These are phyloP conservation scores for Puya raimondii DNA, from an alignment of 176 grass and related monocot genomes.

Conservation along the genomic window DNA sequence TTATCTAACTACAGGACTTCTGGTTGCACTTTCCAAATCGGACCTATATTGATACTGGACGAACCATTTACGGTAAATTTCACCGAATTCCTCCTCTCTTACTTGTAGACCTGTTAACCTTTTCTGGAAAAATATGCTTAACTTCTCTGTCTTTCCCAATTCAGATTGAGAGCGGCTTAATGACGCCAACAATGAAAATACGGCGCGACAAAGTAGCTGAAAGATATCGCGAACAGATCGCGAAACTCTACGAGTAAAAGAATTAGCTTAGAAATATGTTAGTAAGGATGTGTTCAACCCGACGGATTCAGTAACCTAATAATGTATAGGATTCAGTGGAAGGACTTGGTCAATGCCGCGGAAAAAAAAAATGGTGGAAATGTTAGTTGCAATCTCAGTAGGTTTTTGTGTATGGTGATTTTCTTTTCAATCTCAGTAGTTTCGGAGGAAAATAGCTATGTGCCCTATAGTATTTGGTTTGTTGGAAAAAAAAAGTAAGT, in stretches of 20 bases:
- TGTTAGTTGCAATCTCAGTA: too few relatives aligned
- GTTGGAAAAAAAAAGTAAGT: too few relatives aligned
- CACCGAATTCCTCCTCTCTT: background rate
- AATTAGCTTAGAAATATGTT: background rate
- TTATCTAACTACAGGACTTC: constrained; percentile 37
- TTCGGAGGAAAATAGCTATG: too few relatives aligned
- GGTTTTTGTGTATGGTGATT: too few relatives aligned
- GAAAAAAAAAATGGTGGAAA: too few relatives aligned
- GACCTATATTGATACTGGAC: constrained; percentile 57
- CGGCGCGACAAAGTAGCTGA: constrained; percentile 53
- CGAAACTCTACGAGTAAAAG: constrained; percentile 45
- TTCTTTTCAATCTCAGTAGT: too few relatives aligned
- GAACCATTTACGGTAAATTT: constrained; percentile 70
- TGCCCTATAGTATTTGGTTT: too few relatives aligned
- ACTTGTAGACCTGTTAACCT: background rate
- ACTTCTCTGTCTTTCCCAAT: background rate
- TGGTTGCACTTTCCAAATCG: constrained; percentile 57
- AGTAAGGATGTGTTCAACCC: too few relatives aligned
- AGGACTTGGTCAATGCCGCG: too few relatives aligned
- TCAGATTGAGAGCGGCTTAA: constrained; percentile 82
- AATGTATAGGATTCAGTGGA: too few relatives aligned
- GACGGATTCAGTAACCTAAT: too few relatives aligned
- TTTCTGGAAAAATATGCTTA: background rate
- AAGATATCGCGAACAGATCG: constrained; percentile 51
- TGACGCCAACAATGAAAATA: constrained; percentile 97